Evolutionary conservation across 805 yeast species (phyloP).

Genomic region (Metschnikowia similis): DNA sequence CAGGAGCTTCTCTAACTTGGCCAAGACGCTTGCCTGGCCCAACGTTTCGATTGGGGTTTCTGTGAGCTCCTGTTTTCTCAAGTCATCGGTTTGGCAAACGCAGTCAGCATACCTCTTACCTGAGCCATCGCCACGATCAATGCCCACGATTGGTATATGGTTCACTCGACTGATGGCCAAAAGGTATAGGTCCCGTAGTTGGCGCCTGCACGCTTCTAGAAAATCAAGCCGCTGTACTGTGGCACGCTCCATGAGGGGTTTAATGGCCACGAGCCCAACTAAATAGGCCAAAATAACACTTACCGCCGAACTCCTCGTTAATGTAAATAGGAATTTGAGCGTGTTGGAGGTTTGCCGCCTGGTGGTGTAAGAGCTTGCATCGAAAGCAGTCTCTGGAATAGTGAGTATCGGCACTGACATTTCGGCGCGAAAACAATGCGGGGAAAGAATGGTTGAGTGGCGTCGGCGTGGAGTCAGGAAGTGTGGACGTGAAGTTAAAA

Average conservation of each 20-base stretch:
- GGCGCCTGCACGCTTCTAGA: slow-evolving; percentile 29
- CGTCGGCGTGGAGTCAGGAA: background rate
- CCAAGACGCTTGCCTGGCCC: slow-evolving; percentile 20
- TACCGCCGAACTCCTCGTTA: slow-evolving; percentile 34
- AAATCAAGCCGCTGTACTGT: slow-evolving; percentile 29
- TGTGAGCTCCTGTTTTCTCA: slow-evolving; percentile 18
- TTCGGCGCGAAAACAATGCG: too few relatives aligned
- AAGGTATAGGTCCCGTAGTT: slow-evolving; percentile 33
- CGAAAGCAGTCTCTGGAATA: slow-evolving; percentile 40
- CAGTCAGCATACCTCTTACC: slow-evolving; percentile 35
- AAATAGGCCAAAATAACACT: slow-evolving; percentile 27
- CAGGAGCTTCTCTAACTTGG: slow-evolving; percentile 22
- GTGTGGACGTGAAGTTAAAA: too few relatives aligned
- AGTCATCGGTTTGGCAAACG: slow-evolving; percentile 33
- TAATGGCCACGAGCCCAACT: slow-evolving; percentile 29
- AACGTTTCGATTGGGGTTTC: slow-evolving; percentile 21
- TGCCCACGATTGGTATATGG: slow-evolving; percentile 38
- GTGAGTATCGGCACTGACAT: slow-evolving; percentile 32
- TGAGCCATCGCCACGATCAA: slow-evolving; percentile 22
- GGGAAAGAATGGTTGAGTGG: background rate
- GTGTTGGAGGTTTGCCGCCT: slow-evolving; percentile 21
- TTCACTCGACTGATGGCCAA: slow-evolving; percentile 31
- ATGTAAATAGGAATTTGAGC: slow-evolving; percentile 23
- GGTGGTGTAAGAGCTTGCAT: slow-evolving; percentile 23
- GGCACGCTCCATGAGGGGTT: slow-evolving; percentile 32